Evolutionary conservation across 129 eudicot species (phyloP), one percentile per base, ranked within the genome.

Genomic region (Mikania micrantha): DNA sequence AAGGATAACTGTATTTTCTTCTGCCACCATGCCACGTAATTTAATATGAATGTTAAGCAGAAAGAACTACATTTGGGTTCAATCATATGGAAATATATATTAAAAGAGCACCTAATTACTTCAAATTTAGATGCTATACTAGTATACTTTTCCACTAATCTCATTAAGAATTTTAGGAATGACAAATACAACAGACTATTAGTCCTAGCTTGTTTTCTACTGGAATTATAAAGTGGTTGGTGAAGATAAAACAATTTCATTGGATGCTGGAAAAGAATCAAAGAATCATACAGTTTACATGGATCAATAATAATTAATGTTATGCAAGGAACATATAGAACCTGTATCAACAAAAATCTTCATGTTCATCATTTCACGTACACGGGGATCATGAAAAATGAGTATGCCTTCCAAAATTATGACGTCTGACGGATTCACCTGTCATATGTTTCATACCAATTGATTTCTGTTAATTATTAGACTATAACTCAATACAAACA

Each of bases 311-410:
- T 19, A 15, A 27, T 41, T 40, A 29, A 66, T 64, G n/a, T 25
- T 42, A 32, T 45, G 70, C 60, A 76, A 74, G 69, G 72, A 77
- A 62, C 60, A 66, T 70, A 70, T 60, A 66, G 75, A 83, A 91
- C 97, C 97, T 91, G 97, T 87, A 85, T 91, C 97, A 10, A 91
- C 97, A 79, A 91, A 91, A 62, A 91, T 91, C 87, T 91, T 91
- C 97, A 91, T 91, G 75, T 87, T 91, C 95, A 91, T 83, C 73
- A 81, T 21, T 65, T 81, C 93, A 66, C 97, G 87, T 53, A 91
- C 83, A 58, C 90, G 90, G 53, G 86, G 84, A 83, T 91, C 97
- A 54, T 91, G 97, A 74, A 91, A 87, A 75, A 91, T 83, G 53
- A 91, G 90, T 67, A 90, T 90, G 70, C 97, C 97, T 81, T 90